These are phyloP conservation scores for Metschnikowia cerradonensis DNA, from an alignment of 805 yeast genomes.

Conservation along the genomic window DNA sequence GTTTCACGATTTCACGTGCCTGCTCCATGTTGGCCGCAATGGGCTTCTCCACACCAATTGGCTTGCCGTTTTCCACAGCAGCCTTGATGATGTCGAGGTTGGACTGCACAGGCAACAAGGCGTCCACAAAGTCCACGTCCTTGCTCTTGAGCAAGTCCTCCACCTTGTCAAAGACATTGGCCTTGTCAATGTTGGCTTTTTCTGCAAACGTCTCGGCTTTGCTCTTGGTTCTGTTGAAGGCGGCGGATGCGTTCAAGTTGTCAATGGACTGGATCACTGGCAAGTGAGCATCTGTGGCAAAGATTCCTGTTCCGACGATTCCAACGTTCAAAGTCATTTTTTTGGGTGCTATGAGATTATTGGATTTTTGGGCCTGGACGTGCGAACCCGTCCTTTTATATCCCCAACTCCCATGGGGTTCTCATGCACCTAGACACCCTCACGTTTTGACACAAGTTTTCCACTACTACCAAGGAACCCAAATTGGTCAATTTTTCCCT, in stretches of 20 bases:
- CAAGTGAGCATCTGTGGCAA: constrained; percentile 79
- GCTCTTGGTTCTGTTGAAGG: constrained; percentile 76
- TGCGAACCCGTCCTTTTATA: constrained; percentile 1
- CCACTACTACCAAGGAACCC: not conserved
- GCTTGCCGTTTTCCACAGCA: constrained; percentile 72
- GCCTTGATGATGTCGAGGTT: constrained; percentile 64
- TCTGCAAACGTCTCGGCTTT: constrained; percentile 81
- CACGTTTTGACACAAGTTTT: not conserved
- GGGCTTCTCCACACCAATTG: constrained; percentile 84
- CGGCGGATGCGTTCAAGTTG: constrained; percentile 57
- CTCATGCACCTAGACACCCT: not conserved
- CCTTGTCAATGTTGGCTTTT: constrained; percentile 47
- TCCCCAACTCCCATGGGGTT: not conserved
- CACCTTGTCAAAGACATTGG: constrained; percentile 54
- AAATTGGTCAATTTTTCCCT: not conserved
- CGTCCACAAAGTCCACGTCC: constrained; percentile 75
- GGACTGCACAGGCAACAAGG: constrained; percentile 82
- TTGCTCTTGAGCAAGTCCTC: constrained; percentile 66
- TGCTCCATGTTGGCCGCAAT: constrained; percentile 81
- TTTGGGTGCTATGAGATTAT: not conserved
- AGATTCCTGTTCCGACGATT: constrained; percentile 79
- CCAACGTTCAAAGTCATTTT: constrained; percentile 50
- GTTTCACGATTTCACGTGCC: constrained; percentile 72
- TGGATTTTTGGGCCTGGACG: not conserved
- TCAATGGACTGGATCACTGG: constrained; percentile 61